These are phyloP conservation scores for Pestalotiopsis sp. DNA, from an alignment of 2,329 filamentous ascomycete genomes.

Conservation along the genomic window DNA sequence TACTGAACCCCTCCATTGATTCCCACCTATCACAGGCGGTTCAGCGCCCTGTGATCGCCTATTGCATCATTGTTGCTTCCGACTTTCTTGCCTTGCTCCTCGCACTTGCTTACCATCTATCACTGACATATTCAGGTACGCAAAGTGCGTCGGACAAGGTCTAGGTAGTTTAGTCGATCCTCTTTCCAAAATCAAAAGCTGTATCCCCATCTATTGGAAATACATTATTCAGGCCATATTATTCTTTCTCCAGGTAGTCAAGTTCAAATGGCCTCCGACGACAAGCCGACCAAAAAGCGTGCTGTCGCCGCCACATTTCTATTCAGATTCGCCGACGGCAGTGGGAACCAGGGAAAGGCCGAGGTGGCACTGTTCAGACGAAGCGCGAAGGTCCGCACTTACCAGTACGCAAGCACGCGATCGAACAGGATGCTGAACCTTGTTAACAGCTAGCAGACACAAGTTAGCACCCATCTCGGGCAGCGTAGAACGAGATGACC, in stretches of 20 bases:
- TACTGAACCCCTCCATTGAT: too few species aligned
- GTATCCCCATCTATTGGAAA: too few species aligned
- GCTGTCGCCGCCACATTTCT: conserved; percentile 54
- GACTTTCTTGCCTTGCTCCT: too few species aligned
- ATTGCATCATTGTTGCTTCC: too few species aligned
- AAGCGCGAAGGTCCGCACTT: conserved; percentile 61
- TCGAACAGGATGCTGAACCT: not conserved
- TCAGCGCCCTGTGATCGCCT: too few species aligned
- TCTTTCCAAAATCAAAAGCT: not conserved
- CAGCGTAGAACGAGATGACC: conserved; percentile 56
- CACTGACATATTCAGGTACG: too few species aligned
- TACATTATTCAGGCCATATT: not conserved
- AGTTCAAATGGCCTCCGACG: not conserved
- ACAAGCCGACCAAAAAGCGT: conserved; percentile 32
- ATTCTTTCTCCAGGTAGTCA: not conserved
- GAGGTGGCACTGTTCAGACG: conserved; percentile 65
- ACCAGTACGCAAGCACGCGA: conserved; percentile 46
- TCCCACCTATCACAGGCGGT: too few species aligned
- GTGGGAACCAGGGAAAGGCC: conserved; percentile 31
- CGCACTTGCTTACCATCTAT: too few species aligned
- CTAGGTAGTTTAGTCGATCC: too few species aligned
- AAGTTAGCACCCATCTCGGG: conserved; percentile 66
- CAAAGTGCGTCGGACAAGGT: too few species aligned
- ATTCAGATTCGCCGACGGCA: conserved; percentile 43
- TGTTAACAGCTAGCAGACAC: conserved; percentile 37